Conservation (phyloP, 768 basidiomycete genomes). For the Mrakia hoshinonis region DNA sequence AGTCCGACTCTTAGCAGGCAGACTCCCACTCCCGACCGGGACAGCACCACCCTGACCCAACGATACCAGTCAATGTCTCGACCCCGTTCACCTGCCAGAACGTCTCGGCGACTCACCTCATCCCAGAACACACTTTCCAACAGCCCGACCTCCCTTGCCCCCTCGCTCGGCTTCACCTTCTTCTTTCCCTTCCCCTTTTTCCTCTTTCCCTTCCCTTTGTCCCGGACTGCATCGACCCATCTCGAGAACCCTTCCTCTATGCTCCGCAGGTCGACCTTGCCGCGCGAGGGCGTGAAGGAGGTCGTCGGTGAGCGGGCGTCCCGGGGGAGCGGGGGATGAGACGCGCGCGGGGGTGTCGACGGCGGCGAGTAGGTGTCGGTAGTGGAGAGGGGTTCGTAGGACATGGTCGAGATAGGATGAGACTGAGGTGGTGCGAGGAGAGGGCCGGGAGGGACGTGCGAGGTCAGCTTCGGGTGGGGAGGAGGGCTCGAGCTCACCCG, state of each 20-base stretch:
- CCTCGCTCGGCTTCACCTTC: neutral
- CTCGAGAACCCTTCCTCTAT: slow-evolving; percentile 15
- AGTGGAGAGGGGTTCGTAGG: slow-evolving; percentile 4
- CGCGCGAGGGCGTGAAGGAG: neutral
- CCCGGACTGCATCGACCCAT: neutral
- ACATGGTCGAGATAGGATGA: neutral
- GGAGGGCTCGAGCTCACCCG: neutral
- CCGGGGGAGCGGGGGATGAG: neutral
- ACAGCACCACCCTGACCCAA: no score
- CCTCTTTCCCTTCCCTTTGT: neutral
- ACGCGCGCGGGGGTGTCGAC: neutral
- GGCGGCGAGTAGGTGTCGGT: neutral
- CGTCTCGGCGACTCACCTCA: no score
- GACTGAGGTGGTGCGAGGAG: neutral
- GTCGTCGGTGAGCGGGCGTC: neutral
- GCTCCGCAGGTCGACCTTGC: neutral
- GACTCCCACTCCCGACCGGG: neutral
- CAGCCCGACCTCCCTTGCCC: neutral
- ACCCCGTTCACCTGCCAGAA: no score
- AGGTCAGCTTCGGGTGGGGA: neutral
- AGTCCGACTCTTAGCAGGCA: neutral
- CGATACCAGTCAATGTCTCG: no score
- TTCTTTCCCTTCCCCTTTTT: neutral
- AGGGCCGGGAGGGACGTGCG: neutral
- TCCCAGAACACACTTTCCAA: slow-evolving; percentile 14